Conservation (phyloP, 2,329 filamentous ascomycete genomes). For the Curvularia verruculosa region DNA sequence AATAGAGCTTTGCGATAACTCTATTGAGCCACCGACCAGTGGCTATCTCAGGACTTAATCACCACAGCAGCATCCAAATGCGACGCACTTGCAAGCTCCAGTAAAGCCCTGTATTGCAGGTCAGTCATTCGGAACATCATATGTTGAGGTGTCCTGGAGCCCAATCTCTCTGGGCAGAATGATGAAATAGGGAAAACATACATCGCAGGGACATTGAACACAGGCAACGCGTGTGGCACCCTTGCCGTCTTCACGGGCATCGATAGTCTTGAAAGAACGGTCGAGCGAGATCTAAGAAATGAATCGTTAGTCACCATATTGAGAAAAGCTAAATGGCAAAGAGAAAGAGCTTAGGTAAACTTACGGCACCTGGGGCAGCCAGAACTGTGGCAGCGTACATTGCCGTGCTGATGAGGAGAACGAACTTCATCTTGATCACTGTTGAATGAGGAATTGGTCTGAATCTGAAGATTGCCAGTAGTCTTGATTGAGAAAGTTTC, state of each 20-base stretch:
- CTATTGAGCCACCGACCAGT: neutral
- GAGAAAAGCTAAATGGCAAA: neutral
- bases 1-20: neutral
- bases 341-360: neutral
- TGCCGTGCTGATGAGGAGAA: slow-evolving; percentile 4
- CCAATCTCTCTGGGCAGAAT: neutral
- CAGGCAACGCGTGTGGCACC: slow-evolving; percentile 6
- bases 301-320: neutral
- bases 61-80: neutral
- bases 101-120: neutral
- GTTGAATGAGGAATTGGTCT: neutral
- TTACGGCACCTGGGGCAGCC: slow-evolving; percentile 12
- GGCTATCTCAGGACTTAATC: neutral
- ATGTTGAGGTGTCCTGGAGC: no score
- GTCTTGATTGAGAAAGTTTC: neutral
- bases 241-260: slow-evolving; percentile 1
- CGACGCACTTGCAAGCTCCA: neutral
- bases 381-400: slow-evolving; percentile 9
- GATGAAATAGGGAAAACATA: neutral
- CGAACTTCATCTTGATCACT: slow-evolving; percentile 8
- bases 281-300: slow-evolving; percentile 7
- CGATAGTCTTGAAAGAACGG: slow-evolving; percentile 10
- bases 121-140: neutral
- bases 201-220: slow-evolving; percentile 10
- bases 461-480: neutral